phyloP scores from a whole-genome alignment of 495 filamentous ascomycete genomes.

The Penicillium bovifimosum region DNA sequence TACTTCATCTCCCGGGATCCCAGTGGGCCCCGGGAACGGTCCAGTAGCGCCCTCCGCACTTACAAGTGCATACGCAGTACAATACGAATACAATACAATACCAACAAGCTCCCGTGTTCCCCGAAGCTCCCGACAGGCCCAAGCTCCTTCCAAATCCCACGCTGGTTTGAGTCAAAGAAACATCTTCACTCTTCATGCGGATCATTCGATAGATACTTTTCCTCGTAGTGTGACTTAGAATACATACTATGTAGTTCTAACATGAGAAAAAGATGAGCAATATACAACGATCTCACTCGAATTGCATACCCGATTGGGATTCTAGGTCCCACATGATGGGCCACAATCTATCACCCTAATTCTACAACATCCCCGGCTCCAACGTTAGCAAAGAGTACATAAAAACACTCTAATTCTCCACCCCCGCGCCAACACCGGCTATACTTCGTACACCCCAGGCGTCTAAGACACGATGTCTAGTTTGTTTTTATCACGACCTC shows the following conservation, averaged over 20 bases:
- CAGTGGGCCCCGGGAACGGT: slow-evolving; percentile 17
- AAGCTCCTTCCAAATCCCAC: not conserved
- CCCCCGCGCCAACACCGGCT: slow-evolving; percentile 3
- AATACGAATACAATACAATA: not conserved
- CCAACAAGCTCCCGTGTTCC: not conserved
- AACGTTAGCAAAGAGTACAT: not conserved
- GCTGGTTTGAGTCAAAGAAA: not conserved
- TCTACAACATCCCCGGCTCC: too few relatives aligned
- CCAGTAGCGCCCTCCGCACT: slow-evolving; percentile 16
- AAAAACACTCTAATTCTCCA: too few relatives aligned
- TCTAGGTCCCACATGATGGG: too few relatives aligned
- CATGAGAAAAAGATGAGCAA: too few relatives aligned
- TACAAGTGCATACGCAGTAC: not conserved
- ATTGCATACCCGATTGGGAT: not conserved
- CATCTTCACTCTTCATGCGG: not conserved
- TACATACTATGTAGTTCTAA: too few relatives aligned
- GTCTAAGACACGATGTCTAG: not conserved
- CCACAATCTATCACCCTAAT: too few relatives aligned
- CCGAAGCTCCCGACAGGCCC: slow-evolving; percentile 6
- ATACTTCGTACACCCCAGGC: not conserved
- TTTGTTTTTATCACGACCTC: not conserved
- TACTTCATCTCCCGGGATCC: not conserved
- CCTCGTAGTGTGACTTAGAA: not conserved
- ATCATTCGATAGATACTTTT: slow-evolving; percentile 8
- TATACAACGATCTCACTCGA: not conserved